phyloP scores from a whole-genome alignment of 1,284 basidiomycete species.

The Heterobasidion parviporum region DNA sequence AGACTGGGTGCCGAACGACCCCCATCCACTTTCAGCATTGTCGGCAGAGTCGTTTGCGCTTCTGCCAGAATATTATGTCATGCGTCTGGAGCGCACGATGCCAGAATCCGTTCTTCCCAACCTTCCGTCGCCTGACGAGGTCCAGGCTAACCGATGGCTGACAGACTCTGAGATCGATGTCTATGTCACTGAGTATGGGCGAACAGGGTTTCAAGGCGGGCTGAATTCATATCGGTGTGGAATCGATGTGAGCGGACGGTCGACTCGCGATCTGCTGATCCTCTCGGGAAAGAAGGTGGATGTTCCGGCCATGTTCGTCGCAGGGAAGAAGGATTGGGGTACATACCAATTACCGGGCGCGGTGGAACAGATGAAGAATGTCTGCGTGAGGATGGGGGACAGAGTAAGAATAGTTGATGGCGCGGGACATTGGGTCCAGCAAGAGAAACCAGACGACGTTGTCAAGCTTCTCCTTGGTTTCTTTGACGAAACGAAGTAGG shows the following conservation, averaged over 20 bases:
- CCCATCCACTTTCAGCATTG: slow-evolving; percentile 26
- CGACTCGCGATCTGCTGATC: slow-evolving; percentile 12
- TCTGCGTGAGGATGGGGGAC: slow-evolving; percentile 25
- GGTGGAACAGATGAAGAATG: slow-evolving; percentile 32
- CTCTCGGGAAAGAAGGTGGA: slow-evolving; percentile 30
- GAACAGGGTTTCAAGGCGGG: slow-evolving; percentile 56
- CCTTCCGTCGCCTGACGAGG: slow-evolving; percentile 17
- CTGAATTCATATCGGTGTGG: slow-evolving; percentile 44
- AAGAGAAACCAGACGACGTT: slow-evolving; percentile 25
- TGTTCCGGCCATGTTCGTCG: slow-evolving; percentile 46
- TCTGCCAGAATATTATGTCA: slow-evolving; percentile 57
- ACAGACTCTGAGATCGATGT: slow-evolving; percentile 37
- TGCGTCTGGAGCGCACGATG: slow-evolving; percentile 47
- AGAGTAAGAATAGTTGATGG: slow-evolving; percentile 46
- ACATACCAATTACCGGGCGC: slow-evolving; percentile 45
- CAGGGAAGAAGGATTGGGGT: slow-evolving; percentile 52
- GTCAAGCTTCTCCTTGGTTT: slow-evolving; percentile 28
- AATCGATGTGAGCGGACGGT: slow-evolving; percentile 5
- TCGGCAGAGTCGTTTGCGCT: slow-evolving; percentile 25
- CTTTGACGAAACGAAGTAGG: slow-evolving; percentile 11
- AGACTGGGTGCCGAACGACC: slow-evolving; percentile 37
- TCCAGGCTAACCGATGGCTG: slow-evolving; percentile 34
- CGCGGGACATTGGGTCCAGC: slow-evolving; percentile 60
- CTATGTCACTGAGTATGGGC: slow-evolving; percentile 39
- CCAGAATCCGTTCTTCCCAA: slow-evolving; percentile 32